These are phyloP conservation scores for Fusarium annulatum DNA, from an alignment of 2,329 filamentous ascomycete species.

Conservation along the genomic window DNA sequence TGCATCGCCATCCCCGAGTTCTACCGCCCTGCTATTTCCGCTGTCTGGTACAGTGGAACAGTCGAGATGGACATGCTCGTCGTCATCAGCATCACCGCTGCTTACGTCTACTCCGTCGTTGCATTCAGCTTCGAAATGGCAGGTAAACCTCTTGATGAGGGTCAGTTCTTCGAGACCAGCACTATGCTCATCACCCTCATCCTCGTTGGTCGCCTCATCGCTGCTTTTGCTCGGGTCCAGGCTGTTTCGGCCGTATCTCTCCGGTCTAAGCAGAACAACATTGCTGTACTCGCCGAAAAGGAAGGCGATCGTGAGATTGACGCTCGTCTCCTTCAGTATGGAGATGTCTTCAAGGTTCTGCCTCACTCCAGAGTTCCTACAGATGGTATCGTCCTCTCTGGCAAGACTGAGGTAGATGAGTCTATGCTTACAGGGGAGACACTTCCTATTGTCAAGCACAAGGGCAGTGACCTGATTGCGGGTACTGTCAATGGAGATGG, in stretches of 20 bases:
- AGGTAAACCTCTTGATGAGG: conserved; percentile 39
- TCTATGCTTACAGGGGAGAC: conserved; percentile 61
- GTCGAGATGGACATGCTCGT: conserved; percentile 69
- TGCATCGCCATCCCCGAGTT: conserved; percentile 61
- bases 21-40: conserved; percentile 59
- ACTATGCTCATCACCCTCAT: conserved; percentile 56
- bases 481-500: conserved; percentile 54
- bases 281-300: conserved; percentile 57
- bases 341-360: conserved; percentile 63
- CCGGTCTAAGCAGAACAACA: conserved; percentile 59
- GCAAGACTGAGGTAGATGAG: conserved; percentile 69
- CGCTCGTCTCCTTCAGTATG: conserved; percentile 65
- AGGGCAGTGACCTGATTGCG: conserved; percentile 5
- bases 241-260: conserved; percentile 53
- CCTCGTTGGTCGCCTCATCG: conserved; percentile 52
- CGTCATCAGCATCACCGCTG: conserved; percentile 64
- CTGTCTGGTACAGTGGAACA: conserved; percentile 56
- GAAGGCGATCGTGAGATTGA: conserved; percentile 59
- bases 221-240: conserved; percentile 51
- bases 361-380: conserved; percentile 66
- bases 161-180: conserved; percentile 51
- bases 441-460: background rate
- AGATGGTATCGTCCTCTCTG: conserved; percentile 66
- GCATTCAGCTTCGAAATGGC: conserved; percentile 53
- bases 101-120: conserved; percentile 62